Conservation (phyloP, 2,329 filamentous ascomycete species). For the Chrysoporthe deuterocubensis region DNA sequence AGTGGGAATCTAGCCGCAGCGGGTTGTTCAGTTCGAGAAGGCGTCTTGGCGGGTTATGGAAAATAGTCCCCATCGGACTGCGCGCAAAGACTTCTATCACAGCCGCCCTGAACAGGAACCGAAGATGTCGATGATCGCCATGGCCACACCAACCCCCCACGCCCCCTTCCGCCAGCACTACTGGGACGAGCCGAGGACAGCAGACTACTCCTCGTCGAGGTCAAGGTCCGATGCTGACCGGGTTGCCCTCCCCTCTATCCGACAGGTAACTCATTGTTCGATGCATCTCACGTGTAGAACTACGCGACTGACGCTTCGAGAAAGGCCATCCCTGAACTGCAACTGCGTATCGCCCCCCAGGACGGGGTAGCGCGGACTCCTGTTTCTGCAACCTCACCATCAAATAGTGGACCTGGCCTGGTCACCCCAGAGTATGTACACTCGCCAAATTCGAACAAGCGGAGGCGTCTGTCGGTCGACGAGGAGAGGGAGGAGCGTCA, state of each 20-base stretch:
- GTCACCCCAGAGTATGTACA: conserved; percentile 53
- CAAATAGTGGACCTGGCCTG: conserved; percentile 36
- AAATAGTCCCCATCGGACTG: conserved; percentile 43
- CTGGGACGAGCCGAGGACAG: conserved; percentile 44
- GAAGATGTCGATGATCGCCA: conserved; percentile 57
- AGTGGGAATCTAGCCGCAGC: conserved; percentile 16
- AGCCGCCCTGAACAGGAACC: conserved; percentile 34
- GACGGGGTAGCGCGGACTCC: conserved; percentile 39
- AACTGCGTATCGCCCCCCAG: conserved; percentile 40
- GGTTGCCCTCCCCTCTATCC: conserved; percentile 55
- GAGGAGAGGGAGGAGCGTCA: conserved; percentile 46
- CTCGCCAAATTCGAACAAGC: conserved; percentile 53
- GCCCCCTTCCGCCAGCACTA: conserved; percentile 46
- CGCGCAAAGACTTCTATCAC: conserved; percentile 35
- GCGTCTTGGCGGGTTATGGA: conserved; percentile 41
- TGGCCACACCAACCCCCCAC: conserved; percentile 48
- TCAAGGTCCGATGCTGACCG: conserved; percentile 45
- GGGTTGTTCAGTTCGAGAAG: not conserved
- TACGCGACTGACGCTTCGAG: conserved; percentile 28
- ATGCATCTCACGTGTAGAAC: not conserved
- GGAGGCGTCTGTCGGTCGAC: conserved; percentile 50
- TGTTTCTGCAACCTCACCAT: conserved; percentile 42
- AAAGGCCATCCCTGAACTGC: conserved; percentile 53
- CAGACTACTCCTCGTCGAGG: conserved; percentile 39
- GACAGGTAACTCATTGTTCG: conserved; percentile 46